Conservation (phyloP, 2,329 filamentous ascomycete genomes). For the Exophiala phaeomuriformis region DNA sequence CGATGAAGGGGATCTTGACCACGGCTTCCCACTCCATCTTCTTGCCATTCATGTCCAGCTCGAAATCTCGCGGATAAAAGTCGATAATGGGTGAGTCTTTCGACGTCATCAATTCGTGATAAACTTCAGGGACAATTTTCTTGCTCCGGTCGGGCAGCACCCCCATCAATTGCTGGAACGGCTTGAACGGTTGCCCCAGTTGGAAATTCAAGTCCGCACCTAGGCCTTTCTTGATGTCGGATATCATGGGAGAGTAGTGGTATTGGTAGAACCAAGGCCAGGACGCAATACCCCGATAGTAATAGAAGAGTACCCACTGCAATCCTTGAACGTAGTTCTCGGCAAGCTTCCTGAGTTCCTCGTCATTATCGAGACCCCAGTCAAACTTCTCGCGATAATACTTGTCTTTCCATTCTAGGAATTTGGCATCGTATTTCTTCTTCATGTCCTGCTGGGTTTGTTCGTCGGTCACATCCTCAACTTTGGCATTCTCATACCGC, state of each 20-base stretch:
- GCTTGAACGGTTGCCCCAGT: constrained; percentile 88
- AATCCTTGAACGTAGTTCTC: constrained; percentile 97
- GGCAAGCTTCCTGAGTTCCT: constrained; percentile 70
- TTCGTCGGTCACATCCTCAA: constrained; percentile 70
- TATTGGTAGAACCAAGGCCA: constrained; percentile 99
- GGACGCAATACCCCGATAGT: constrained; percentile 92
- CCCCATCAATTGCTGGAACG: constrained; percentile 96
- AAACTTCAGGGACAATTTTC: constrained; percentile 80
- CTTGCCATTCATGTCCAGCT: constrained; percentile 98
- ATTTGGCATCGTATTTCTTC: constrained; percentile 82
- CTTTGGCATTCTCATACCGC: constrained; percentile 81
- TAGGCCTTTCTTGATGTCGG: constrained; percentile 83
- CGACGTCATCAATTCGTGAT: constrained; percentile 88
- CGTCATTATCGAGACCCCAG: constrained; percentile 74
- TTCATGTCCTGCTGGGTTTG: constrained; percentile 73
- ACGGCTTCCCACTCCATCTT: constrained; percentile 99
- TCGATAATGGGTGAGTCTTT: constrained; percentile 88
- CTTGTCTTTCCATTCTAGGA: constrained; percentile 84
- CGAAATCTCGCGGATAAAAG: constrained; percentile 95
- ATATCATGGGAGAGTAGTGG: constrained; percentile 96
- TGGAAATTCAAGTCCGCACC: constrained; percentile 84
- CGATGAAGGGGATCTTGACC: constrained; percentile 97
- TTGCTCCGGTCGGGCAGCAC: constrained; percentile 96
- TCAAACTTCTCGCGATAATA: constrained; percentile 90
- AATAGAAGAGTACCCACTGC: constrained; percentile 98